These are phyloP conservation scores for Ustilago sp. DNA, from an alignment of 1,284 basidiomycete species.

Conservation along the genomic window DNA sequence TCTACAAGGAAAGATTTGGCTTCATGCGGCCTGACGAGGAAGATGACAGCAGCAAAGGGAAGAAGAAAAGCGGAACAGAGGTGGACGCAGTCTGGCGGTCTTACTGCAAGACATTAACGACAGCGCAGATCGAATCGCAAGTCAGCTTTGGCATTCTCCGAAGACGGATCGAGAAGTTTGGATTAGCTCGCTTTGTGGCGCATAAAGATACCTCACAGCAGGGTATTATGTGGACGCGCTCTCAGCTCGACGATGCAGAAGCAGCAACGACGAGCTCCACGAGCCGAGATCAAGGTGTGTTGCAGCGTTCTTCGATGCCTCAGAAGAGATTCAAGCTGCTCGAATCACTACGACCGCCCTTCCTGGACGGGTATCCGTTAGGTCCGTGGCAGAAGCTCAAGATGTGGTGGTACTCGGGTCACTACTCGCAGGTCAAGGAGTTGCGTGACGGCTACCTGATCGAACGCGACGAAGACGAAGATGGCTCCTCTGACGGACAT, in stretches of 20 bases:
- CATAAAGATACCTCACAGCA: slow-evolving; percentile 65
- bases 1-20: slow-evolving; percentile 54
- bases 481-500: slow-evolving; percentile 4
- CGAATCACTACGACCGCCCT: slow-evolving; percentile 65
- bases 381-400: slow-evolving; percentile 60
- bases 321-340: slow-evolving; percentile 54
- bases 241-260: slow-evolving; percentile 16
- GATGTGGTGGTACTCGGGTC: slow-evolving; percentile 56
- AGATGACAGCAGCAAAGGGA: neutral
- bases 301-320: slow-evolving; percentile 36
- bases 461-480: slow-evolving; percentile 45
- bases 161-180: slow-evolving; percentile 67
- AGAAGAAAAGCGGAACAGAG: neutral
- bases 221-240: slow-evolving; percentile 57
- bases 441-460: slow-evolving; percentile 49
- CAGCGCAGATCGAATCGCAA: slow-evolving; percentile 61
- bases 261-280: neutral
- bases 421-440: slow-evolving; percentile 50
- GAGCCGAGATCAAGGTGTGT: slow-evolving; percentile 17
- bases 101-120: slow-evolving; percentile 49
- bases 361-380: slow-evolving; percentile 65
- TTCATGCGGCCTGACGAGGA: slow-evolving; percentile 26
- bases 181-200: slow-evolving; percentile 64
- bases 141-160: slow-evolving; percentile 59
- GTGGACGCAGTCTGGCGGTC: slow-evolving; percentile 30